phyloP scores from a whole-genome alignment of 352 stramenopile species.

The Globisporangium cylindrosporum region DNA sequence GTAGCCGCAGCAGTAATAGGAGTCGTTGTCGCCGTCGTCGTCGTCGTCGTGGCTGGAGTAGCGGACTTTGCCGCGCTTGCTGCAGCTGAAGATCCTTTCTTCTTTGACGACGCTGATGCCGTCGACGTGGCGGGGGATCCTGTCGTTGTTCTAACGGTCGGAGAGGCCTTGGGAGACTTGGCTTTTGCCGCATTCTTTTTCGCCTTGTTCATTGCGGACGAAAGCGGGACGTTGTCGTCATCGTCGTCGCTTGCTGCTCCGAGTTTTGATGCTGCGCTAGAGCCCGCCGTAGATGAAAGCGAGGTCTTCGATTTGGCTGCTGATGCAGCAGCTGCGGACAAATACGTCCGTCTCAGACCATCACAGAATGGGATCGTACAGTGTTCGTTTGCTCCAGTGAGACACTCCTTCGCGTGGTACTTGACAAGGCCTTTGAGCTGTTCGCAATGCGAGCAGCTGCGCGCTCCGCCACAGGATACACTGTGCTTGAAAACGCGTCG shows the following conservation, averaged over 20 bases:
- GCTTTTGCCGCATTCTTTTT: constrained; percentile 56
- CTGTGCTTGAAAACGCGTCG: constrained; percentile 86
- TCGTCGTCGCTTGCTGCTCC: constrained; percentile 45
- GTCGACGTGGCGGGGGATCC: constrained; percentile 5
- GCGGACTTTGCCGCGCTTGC: constrained; percentile 17
- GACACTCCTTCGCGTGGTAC: constrained; percentile 80
- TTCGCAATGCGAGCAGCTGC: constrained; percentile 74
- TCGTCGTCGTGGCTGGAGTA: constrained; percentile 14
- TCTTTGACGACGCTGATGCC: constrained; percentile 21
- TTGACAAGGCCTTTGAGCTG: constrained; percentile 83
- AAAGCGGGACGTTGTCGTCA: constrained; percentile 72
- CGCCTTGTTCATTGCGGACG: constrained; percentile 59
- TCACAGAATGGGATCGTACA: constrained; percentile 87
- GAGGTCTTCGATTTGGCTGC: constrained; percentile 31
- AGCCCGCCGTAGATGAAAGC: constrained; percentile 15
- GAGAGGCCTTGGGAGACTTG: constrained; percentile 58
- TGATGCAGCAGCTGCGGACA: constrained; percentile 36
- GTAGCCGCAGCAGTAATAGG: constrained; percentile 12
- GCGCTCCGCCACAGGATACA: constrained; percentile 60
- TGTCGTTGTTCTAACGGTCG: constrained; percentile 15
- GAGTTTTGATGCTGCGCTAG: constrained; percentile 13
- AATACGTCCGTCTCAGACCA: constrained; percentile 55
- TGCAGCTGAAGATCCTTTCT: constrained; percentile 17
- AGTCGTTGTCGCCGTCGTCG: constrained; percentile 7
- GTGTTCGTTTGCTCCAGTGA: constrained; percentile 52